Conservation (phyloP, 768 basidiomycete genomes). For the Mycena rebaudengoi region DNA sequence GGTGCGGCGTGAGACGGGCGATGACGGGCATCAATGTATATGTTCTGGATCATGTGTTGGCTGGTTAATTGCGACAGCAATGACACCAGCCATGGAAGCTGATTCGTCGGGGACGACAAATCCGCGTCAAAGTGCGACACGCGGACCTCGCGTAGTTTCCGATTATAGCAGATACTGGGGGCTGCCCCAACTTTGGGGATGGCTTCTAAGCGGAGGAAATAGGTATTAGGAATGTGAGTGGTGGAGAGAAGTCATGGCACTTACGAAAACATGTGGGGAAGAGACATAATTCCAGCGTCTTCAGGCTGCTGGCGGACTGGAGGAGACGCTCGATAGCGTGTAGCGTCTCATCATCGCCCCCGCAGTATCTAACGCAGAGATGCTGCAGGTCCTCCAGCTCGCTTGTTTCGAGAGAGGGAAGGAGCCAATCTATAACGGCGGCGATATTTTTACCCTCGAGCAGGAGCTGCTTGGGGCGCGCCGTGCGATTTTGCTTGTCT, state of each 20-base stretch:
- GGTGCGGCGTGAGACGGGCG: neutral
- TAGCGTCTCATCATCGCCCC: neutral
- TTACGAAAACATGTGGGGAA: constrained; percentile 9
- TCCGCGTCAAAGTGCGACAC: constrained; percentile 18
- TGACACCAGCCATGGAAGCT: constrained; percentile 15
- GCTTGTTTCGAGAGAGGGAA: constrained; percentile 6
- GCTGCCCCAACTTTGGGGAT: neutral
- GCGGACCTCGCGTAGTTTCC: constrained; percentile 5
- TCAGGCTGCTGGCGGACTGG: neutral
- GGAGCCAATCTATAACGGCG: constrained; percentile 12
- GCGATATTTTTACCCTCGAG: constrained; percentile 14
- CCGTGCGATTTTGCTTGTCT: neutral
- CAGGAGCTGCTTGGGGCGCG: constrained; percentile 4
- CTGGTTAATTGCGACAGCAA: constrained; percentile 9
- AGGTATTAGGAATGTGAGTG: neutral
- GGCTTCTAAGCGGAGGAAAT: neutral
- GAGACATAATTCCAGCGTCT: constrained; percentile 10
- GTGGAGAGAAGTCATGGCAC: neutral
- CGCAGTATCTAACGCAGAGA: constrained; percentile 7
- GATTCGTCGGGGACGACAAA: constrained; percentile 16
- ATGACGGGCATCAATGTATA: constrained; percentile 9
- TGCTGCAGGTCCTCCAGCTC: constrained; percentile 9
- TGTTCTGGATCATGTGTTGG: neutral
- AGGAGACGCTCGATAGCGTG: constrained; percentile 14
- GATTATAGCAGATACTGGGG: constrained; percentile 19